Percentiles rank a stretch among this genome's conserved stretches.
phyloP scores from a whole-genome alignment of 2,329 filamentous ascomycete species.

The Aureobasidium melanogenum region DNA sequence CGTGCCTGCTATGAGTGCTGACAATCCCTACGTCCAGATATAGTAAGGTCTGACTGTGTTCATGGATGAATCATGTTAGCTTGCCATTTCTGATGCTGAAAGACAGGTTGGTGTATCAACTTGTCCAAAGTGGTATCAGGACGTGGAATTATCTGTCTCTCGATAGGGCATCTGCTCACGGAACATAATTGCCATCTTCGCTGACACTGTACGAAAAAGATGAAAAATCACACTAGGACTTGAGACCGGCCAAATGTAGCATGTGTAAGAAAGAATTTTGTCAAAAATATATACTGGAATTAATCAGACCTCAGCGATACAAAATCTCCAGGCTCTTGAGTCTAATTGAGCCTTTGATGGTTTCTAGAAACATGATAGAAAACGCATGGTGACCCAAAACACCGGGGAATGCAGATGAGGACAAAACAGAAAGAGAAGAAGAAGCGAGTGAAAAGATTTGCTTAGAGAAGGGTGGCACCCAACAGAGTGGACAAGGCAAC shows the following conservation, averaged over 20 bases:
- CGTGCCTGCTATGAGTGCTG: background rate
- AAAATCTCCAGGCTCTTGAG: background rate
- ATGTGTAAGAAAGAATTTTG: background rate
- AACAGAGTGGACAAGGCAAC: conserved; percentile 46
- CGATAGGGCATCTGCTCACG: too few species aligned
- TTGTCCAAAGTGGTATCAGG: too few species aligned
- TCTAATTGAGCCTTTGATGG: background rate
- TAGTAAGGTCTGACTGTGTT: too few species aligned
- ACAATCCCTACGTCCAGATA: background rate
- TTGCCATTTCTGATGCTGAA: too few species aligned
- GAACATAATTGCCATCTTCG: too few species aligned
- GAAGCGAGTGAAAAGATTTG: background rate
- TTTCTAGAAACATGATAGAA: background rate
- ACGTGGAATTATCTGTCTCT: too few species aligned
- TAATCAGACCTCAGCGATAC: background rate
- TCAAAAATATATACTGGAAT: background rate
- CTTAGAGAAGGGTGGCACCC: conserved; percentile 39
- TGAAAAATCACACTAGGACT: background rate
- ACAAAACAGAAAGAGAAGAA: background rate
- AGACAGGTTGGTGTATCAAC: too few species aligned
- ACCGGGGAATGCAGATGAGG: conserved; percentile 1
- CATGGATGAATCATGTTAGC: too few species aligned
- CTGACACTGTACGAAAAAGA: too few species aligned
- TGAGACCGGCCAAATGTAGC: background rate
- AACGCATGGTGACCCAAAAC: conserved; percentile 1